Conservation (phyloP, 2,329 filamentous ascomycete genomes). For the Oidium heveae region DNA sequence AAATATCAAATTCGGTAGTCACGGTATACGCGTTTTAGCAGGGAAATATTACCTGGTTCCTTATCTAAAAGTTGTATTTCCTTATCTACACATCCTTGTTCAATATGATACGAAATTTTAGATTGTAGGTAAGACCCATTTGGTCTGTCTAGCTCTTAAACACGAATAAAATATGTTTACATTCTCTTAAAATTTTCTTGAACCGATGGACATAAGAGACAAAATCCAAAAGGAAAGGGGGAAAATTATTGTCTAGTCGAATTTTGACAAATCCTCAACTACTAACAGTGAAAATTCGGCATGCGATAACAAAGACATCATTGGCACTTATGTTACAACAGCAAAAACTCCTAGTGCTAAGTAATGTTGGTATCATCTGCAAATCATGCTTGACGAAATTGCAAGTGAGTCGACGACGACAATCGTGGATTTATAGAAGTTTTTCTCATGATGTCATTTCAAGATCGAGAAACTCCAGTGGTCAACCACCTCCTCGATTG, state of each 20-base stretch:
- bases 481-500: background rate
- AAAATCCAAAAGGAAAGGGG: too few species aligned
- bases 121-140: too few species aligned
- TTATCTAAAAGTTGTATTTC: background rate
- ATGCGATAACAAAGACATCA: background rate
- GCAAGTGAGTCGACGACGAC: slow-evolving; percentile 3
- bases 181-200: too few species aligned
- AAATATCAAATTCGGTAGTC: too few species aligned
- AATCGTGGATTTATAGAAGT: slow-evolving; percentile 8
- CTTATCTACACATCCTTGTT: background rate
- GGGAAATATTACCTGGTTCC: too few species aligned
- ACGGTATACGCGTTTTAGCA: too few species aligned
- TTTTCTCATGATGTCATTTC: slow-evolving; percentile 3
- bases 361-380: slow-evolving; percentile 12
- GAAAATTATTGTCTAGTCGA: too few species aligned
- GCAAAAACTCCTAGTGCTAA: slow-evolving; percentile 9
- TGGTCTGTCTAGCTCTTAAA: too few species aligned
- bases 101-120: background rate
- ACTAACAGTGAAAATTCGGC: too few species aligned
- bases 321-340: background rate
- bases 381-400: slow-evolving; percentile 13
- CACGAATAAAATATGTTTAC: too few species aligned
- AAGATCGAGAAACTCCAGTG: slow-evolving; percentile 1
- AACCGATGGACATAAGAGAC: too few species aligned
- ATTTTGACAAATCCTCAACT: too few species aligned